phyloP scores from a whole-genome alignment of 2,329 filamentous ascomycete species.

The Curvularia spicifera region DNA sequence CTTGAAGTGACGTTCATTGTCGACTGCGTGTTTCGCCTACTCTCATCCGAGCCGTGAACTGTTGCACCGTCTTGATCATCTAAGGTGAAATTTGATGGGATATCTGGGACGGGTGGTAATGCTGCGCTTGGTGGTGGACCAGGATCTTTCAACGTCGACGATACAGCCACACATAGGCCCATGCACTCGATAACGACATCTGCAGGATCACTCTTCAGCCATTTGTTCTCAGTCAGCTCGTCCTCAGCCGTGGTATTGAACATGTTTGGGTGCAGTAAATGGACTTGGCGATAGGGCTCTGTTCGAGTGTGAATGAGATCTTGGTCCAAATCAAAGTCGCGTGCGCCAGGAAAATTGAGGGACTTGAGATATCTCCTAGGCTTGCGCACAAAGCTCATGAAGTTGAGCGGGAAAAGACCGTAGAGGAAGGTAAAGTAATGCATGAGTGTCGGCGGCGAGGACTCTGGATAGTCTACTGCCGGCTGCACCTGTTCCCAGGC shows the following conservation, averaged over 20 bases:
- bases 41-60: constrained; percentile 47
- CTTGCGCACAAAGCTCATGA: constrained; percentile 85
- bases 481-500: constrained; percentile 71
- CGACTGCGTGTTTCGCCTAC: constrained; percentile 63
- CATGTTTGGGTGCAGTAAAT: constrained; percentile 84
- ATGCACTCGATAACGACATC: constrained; percentile 83
- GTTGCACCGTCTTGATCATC: constrained; percentile 39
- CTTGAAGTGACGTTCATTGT: constrained; percentile 51
- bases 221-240: constrained; percentile 78
- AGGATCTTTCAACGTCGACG: constrained; percentile 52
- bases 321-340: constrained; percentile 79
- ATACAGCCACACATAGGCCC: constrained; percentile 63
- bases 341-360: constrained; percentile 70
- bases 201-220: constrained; percentile 78
- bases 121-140: constrained; percentile 56
- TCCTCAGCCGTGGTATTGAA: constrained; percentile 80
- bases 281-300: constrained; percentile 74
- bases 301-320: constrained; percentile 77
- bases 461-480: constrained; percentile 62
- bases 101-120: constrained; percentile 52
- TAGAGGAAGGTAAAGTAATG: constrained; percentile 84
- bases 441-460: constrained; percentile 68
- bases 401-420: constrained; percentile 82
- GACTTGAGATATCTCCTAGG: constrained; percentile 79
- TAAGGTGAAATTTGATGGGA: constrained; percentile 43